Percentiles rank a stretch among this genome's conserved stretches.
Evolutionary conservation across 257 asterid species (phyloP).

Genomic region (Lycium barbarum): DNA sequence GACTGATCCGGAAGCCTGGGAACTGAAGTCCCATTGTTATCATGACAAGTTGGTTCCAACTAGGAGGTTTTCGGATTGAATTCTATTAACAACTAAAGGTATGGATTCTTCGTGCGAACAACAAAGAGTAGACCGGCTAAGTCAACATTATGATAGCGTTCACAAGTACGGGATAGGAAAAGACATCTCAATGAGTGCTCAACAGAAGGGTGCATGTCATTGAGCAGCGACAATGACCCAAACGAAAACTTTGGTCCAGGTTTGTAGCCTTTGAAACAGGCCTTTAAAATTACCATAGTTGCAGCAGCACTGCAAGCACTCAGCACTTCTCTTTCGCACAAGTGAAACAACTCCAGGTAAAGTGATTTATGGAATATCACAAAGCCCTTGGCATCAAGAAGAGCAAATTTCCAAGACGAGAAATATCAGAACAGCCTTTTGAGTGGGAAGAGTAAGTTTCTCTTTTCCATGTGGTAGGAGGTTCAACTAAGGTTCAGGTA

Average conservation of each 20-base stretch:
- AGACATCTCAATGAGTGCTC: conserved; percentile 12
- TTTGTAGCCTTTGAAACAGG: background rate
- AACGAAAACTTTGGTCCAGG: background rate
- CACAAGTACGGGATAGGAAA: background rate
- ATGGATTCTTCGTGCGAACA: background rate
- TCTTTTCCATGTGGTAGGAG: background rate
- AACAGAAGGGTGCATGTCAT: background rate
- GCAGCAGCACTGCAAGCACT: background rate
- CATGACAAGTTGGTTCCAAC: background rate
- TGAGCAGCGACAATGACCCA: background rate
- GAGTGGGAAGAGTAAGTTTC: background rate
- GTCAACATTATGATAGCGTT: conserved; percentile 2
- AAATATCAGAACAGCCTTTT: background rate
- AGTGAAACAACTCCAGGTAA: conserved; percentile 15
- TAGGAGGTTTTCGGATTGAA: background rate
- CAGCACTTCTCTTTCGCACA: background rate
- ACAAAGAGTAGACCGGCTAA: background rate
- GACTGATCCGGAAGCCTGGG: background rate
- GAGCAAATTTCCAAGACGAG: background rate
- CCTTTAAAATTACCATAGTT: background rate
- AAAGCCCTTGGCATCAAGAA: background rate
- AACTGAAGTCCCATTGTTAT: conserved; percentile 1
- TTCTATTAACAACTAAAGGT: background rate
- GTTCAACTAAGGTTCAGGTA: background rate
- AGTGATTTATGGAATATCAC: conserved; percentile 1